Evolutionary conservation across 2,329 filamentous ascomycete species (phyloP), one percentile per base, ranked within the genome.

Genomic region (Epichloe glyceriae): DNA sequence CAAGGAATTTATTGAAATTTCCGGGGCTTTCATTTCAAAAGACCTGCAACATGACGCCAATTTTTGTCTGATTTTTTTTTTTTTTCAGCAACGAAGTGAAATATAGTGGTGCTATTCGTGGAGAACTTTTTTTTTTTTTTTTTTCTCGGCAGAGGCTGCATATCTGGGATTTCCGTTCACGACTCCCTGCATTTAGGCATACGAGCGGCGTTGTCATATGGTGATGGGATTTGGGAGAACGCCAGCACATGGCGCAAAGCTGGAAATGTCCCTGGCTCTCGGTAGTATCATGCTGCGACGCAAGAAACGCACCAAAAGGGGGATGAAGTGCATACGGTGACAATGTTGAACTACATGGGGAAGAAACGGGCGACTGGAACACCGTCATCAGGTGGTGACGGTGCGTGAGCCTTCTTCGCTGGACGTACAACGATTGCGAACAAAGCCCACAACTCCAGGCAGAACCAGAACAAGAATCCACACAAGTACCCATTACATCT

Each of bases 1-100:
- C 86, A 91, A 68, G 87, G 86, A 58, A 91, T 91, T 68, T 91
- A 91, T 68, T 91, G 26, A 78, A 49, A 44, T 11, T 42, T 56
- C 8, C 11, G 26, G 6, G 10, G 30, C 2, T 35, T 14, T 19
- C 43, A 46, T 19, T 19, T 12, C 26, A 22, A 35, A 22, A 7
- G 12, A 41, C 14, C 22, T 50, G 35, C 11, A 17, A 41, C 15
- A 39, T 39, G 17, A n/a, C 19, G 20, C 19, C 35, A 20, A 15
- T 10, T 8, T 30, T 17, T 20, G 22, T 26, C 22, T 26, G 22
- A 0, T 7, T 22, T 17, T 5, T n/a, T n/a, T 10, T 17, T 22
- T 47, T 2, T n/a, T 5, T 5, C 2, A 15, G 15, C n/a, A 14
- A 20, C 17, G 35, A 33, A 17, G 5, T 45, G 10, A 39, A 30